Evolutionary conservation across 345 rosid genomes (phyloP).

Genomic region (Cardamine occulta): DNA sequence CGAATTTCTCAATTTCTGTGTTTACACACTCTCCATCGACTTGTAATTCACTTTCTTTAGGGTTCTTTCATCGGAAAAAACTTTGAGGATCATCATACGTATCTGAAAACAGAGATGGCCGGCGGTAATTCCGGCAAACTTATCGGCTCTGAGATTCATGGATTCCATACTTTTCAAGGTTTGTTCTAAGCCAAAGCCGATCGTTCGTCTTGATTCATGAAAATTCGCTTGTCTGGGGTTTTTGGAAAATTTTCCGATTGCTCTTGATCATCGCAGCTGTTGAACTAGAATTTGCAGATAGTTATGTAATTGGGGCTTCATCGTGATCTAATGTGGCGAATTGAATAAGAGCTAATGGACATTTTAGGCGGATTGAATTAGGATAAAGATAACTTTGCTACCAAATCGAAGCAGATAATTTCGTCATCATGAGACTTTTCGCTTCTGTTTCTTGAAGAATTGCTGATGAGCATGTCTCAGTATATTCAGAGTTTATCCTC

Average conservation of each 20-base stretch:
- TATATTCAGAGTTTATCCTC: conserved; percentile 7
- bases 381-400: neutral
- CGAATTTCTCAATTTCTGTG: conserved; percentile 12
- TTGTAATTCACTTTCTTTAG: conserved; percentile 25
- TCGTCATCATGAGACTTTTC: conserved; percentile 6
- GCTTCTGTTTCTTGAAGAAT: neutral
- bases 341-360: neutral
- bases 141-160: conserved; percentile 86
- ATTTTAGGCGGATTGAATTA: neutral
- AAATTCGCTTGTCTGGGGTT: neutral
- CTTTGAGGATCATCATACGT: conserved; percentile 20
- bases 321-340: conserved; percentile 9
- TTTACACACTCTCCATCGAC: conserved; percentile 29
- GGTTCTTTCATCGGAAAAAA: conserved; percentile 13
- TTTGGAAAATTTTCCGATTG: neutral
- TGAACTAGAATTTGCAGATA: conserved; percentile 25
- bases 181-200: neutral
- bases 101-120: conserved; percentile 45
- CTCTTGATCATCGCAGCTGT: conserved; percentile 4
- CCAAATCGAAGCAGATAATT: neutral
- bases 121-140: conserved; percentile 53
- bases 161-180: conserved; percentile 82
- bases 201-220: conserved; percentile 13
- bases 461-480: conserved; percentile 11
- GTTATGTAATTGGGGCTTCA: neutral